These are phyloP conservation scores for Favolaschia claudopus DNA, from an alignment of 768 basidiomycete genomes.

Conservation along the genomic window DNA sequence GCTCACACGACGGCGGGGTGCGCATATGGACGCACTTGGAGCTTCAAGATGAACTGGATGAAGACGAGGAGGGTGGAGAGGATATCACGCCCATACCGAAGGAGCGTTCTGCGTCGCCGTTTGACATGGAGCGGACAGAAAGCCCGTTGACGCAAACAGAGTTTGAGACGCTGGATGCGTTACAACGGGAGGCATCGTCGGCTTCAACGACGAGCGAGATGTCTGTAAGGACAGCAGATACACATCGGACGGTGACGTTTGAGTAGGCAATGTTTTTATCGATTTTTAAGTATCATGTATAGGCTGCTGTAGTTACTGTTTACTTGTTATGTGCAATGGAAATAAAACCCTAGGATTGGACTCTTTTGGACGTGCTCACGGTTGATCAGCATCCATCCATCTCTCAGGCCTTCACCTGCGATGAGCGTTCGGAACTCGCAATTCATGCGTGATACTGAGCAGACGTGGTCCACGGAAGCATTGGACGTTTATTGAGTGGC, in stretches of 20 bases:
- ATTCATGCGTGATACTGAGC: too few species aligned
- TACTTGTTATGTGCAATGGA: too few species aligned
- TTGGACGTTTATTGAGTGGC: too few species aligned
- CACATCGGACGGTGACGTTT: slow-evolving; percentile 23
- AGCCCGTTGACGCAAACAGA: slow-evolving; percentile 26
- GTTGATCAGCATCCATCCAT: too few species aligned
- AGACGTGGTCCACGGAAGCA: too few species aligned
- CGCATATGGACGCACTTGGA: slow-evolving; percentile 70
- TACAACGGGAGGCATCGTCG: background rate
- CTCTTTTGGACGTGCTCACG: too few species aligned
- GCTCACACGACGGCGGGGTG: slow-evolving; percentile 78
- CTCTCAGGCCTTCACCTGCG: too few species aligned
- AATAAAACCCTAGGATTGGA: too few species aligned
- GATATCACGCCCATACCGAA: slow-evolving; percentile 8
- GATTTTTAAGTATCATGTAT: background rate
- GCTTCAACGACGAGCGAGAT: slow-evolving; percentile 14
- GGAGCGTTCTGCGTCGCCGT: slow-evolving; percentile 23
- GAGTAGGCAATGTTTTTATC: background rate
- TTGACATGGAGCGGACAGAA: slow-evolving; percentile 25
- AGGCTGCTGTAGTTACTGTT: too few species aligned
- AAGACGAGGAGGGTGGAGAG: slow-evolving; percentile 16
- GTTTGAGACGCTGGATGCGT: slow-evolving; percentile 23
- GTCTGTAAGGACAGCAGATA: slow-evolving; percentile 8
- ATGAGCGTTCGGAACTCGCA: too few species aligned
- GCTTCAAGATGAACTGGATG: background rate